Evolutionary conservation across 139 green algal genomes (phyloP), one percentile per base, ranked within the genome.

Genomic region (Desmodesmus armatus): DNA sequence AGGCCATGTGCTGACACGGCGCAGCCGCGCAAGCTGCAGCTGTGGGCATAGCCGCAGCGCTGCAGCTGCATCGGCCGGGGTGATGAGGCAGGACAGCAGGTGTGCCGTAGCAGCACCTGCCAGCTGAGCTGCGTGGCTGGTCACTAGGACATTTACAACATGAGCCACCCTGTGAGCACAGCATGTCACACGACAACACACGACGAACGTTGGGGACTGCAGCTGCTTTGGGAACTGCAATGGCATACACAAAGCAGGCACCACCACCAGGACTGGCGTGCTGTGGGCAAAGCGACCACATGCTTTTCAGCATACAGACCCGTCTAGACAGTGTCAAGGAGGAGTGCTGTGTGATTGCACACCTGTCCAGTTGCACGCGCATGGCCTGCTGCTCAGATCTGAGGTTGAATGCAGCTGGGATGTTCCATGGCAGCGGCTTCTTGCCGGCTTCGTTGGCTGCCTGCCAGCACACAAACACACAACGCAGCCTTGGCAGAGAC

Each of bases 351-450:
- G n/a, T n/a, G n/a, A n/a, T n/a, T n/a, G 1, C 29, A 3, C 40
- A 80, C 72, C 73, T 80, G 31, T 19, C 31, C 23, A 80, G 73
- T 33, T 69, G 29, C 49, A 31, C 35, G 9, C 7, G 2, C 21
- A 63, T 11, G 47, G 49, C 7, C 19, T 25, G 47, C 49, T 47
- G 19, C 0, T 67, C 17, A 31, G 2, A 17, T 11, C 39, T 40
- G 19, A 15, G 19, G 47, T 67, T 27, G 31, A 51, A 66, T 23
- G 31, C n/a, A 17, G 33, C 4, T 25, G 47, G 44, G n/a, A 69
- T 19, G 43, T 80, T 80, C 73, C 73, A 80, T 6, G 73, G 73
- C 49, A 80, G 49, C 1, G 49, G 73, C 73, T 80, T 80, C 3
- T n/a, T 25, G 13, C 49, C 47, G 35, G 71, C n/a, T n/a, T 79